phyloP scores from a whole-genome alignment of 352 stramenopile species.

The Phytophthora idaei region DNA sequence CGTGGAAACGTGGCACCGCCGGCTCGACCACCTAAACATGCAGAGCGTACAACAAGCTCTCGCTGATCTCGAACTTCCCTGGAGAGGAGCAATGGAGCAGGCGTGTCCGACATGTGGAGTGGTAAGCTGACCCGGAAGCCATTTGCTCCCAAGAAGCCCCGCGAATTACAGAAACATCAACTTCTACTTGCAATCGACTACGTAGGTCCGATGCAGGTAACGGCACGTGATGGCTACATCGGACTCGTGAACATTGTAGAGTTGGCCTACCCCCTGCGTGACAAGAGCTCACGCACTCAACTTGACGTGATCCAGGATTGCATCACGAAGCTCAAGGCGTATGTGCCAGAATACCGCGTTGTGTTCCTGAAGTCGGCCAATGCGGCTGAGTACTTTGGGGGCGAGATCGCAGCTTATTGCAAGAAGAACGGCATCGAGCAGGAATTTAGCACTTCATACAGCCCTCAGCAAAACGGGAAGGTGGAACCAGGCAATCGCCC shows the following conservation, averaged over 20 bases:
- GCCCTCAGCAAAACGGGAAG: background rate
- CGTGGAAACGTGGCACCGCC: background rate
- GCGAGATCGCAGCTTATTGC: background rate
- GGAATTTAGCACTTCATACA: background rate
- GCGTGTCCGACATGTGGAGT: background rate
- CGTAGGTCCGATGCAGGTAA: background rate
- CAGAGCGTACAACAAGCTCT: conserved; percentile 1
- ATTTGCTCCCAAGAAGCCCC: background rate
- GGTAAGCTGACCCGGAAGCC: background rate
- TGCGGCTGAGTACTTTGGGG: background rate
- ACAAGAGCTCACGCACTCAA: background rate
- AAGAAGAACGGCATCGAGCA: background rate
- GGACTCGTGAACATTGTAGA: background rate
- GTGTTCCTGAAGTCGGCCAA: background rate
- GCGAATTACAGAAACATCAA: background rate
- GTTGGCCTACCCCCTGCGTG: background rate
- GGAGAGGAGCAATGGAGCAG: background rate
- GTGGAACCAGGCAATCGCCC: background rate
- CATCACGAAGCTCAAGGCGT: background rate
- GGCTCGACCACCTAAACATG: background rate
- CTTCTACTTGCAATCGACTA: background rate
- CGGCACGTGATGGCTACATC: background rate
- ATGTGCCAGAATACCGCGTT: background rate
- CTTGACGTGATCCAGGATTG: background rate
- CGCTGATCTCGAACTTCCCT: background rate